phyloP scores from a whole-genome alignment of 2,329 filamentous ascomycete genomes.

The Botryosphaeria dothidea region DNA sequence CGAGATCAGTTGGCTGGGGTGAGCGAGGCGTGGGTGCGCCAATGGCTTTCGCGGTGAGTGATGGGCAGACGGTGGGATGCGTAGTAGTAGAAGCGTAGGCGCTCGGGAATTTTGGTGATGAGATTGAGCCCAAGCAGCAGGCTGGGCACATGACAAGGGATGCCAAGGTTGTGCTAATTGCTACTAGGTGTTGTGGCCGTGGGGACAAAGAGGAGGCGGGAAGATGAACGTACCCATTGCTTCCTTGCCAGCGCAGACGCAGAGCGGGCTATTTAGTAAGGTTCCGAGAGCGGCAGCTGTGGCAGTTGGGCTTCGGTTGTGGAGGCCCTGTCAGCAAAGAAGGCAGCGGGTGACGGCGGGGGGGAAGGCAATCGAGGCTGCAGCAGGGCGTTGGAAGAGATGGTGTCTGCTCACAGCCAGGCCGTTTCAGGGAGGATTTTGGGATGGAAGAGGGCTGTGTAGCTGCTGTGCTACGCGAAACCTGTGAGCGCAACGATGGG shows the following conservation, averaged over 20 bases:
- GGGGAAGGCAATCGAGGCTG: not conserved
- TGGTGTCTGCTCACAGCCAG: not conserved
- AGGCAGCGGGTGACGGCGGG: not conserved
- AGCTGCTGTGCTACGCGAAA: constrained; percentile 3
- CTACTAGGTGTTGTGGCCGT: constrained; percentile 5
- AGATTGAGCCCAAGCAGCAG: constrained; percentile 1
- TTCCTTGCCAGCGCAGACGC: not conserved
- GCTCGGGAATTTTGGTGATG: not conserved
- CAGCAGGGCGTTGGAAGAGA: not conserved
- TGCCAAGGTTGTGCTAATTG: constrained; percentile 16
- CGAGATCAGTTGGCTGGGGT: constrained; percentile 6
- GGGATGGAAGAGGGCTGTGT: constrained; percentile 9
- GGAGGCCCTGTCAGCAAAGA: not conserved
- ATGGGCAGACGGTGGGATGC: not conserved
- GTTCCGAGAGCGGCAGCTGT: not conserved
- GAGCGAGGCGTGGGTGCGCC: not conserved
- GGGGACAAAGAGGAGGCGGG: constrained; percentile 6
- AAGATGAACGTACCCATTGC: constrained; percentile 14
- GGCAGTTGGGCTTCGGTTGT: not conserved
- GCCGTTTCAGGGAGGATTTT: constrained; percentile 11
- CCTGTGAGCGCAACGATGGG: not conserved
- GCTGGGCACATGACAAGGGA: not conserved
- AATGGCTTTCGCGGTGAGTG: not conserved
- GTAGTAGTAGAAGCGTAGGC: not conserved
- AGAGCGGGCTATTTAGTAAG: not conserved